Evolutionary conservation across 1,284 basidiomycete species (phyloP), one percentile per base, ranked within the genome.

Genomic region (Naganishia sp.): DNA sequence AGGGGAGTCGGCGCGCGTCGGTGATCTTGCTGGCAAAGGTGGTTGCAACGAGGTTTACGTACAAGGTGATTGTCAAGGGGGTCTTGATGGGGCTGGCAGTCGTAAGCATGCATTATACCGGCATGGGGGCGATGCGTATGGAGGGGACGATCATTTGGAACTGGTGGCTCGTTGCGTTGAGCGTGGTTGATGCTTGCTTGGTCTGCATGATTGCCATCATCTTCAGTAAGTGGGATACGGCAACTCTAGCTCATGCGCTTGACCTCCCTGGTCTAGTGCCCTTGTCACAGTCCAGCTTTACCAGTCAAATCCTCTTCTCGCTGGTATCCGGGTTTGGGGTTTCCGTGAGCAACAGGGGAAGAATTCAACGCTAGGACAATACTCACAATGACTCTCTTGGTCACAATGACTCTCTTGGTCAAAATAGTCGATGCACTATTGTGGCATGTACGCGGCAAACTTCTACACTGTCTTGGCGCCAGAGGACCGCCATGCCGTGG

Each of bases 181-280:
- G 64, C 46, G 28, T 56, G 6, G 18, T 65, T 17, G 56, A 58
- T 35, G 64, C 64, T 35, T 58, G 64, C 41, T 1, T 53, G 3
- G 64, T 57, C 1, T 65, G 54, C 50, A 65, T 65, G 54, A 57
- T 58, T 46, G 64, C 64, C 39, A 58, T 65, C 55, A 57, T 65
- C 15, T 65, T 65, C 39, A 65, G 64, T 65, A 31, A 65, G 64
- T 65, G 3, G 7, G 5, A 0, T 17, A 1, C 11, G 11, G 17
- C 13, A 35, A n/a, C 5, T 6, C 7, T 21, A n/a, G 15, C 43
- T 2, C 3, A 18, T 41, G 31, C 9, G 23, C 17, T 28, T 41
- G 21, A 43, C 10, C 28, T 9, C 9, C 0, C 2, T 13, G 35
- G 35, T 18, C 17, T 41, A 65, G 64, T 65, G 64, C 64, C 64